phyloP scores from a whole-genome alignment of 768 basidiomycete genomes.

The Suillus tomentosus region DNA sequence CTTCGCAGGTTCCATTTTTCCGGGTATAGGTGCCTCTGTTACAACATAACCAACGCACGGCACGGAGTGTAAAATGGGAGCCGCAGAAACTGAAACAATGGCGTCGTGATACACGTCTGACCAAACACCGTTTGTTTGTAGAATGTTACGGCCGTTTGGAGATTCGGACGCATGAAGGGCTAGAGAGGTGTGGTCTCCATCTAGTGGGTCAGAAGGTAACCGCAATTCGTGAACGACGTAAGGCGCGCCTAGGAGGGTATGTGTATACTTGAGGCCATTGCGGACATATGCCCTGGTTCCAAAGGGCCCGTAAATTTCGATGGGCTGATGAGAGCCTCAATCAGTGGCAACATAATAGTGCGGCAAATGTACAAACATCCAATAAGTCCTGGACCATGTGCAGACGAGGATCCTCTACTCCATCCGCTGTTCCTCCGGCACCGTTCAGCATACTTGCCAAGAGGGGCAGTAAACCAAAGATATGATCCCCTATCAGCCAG shows the following conservation, averaged over 20 bases:
- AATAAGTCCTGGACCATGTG: slow-evolving; percentile 25
- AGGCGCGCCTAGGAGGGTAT: slow-evolving; percentile 62
- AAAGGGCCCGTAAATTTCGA: slow-evolving; percentile 86
- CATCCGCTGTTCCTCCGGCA: slow-evolving; percentile 64
- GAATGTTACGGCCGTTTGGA: slow-evolving; percentile 62
- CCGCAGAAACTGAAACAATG: slow-evolving; percentile 67
- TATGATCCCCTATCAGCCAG: slow-evolving; percentile 66
- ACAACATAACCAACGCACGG: slow-evolving; percentile 83
- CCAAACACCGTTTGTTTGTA: slow-evolving; percentile 64
- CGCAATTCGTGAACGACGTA: slow-evolving; percentile 87
- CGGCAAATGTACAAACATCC: slow-evolving; percentile 20
- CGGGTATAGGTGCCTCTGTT: slow-evolving; percentile 67
- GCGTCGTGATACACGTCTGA: slow-evolving; percentile 58
- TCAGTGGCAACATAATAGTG: slow-evolving; percentile 13
- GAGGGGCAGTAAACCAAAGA: slow-evolving; percentile 72
- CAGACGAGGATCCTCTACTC: slow-evolving; percentile 58
- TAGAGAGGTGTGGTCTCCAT: slow-evolving; percentile 50
- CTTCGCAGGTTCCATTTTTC: slow-evolving; percentile 69
- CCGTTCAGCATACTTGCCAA: slow-evolving; percentile 74
- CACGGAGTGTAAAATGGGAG: slow-evolving; percentile 77
- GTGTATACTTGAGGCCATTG: slow-evolving; percentile 62
- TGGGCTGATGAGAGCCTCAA: slow-evolving; percentile 40
- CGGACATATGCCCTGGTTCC: slow-evolving; percentile 85
- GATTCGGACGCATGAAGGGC: slow-evolving; percentile 56
- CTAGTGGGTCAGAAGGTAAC: slow-evolving; percentile 56